Conservation (phyloP, 768 basidiomycete species). For the Ephemerocybe angulata region DNA sequence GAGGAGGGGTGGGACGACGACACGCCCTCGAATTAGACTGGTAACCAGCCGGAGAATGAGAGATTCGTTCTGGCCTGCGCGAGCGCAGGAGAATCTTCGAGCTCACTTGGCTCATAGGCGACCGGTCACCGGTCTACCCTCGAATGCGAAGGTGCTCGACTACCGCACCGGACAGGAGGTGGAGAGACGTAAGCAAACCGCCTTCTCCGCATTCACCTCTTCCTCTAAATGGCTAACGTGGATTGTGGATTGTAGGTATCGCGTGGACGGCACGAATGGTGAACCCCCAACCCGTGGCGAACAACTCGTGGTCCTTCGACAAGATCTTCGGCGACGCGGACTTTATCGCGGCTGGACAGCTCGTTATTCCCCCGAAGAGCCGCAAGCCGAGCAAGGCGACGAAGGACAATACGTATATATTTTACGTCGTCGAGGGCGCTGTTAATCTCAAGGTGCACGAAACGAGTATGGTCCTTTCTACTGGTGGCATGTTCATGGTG, state of each 20-base stretch:
- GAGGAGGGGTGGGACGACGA: conserved; percentile 86
- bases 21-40: too few species aligned
- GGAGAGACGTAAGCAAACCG: conserved; percentile 60
- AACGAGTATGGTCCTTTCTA: conserved; percentile 70
- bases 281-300: conserved; percentile 53
- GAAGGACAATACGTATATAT: conserved; percentile 80
- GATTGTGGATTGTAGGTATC: conserved; percentile 49
- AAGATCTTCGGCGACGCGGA: conserved; percentile 90
- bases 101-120: too few species aligned
- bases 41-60: too few species aligned
- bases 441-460: conserved; percentile 83
- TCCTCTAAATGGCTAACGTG: conserved; percentile 5
- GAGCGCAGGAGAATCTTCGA: too few species aligned
- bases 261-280: conserved; percentile 74
- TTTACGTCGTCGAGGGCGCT: conserved; percentile 81
- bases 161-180: conserved; percentile 60
- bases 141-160: conserved; percentile 64
- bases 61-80: too few species aligned
- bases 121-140: too few species aligned
- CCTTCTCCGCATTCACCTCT: background rate
- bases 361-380: conserved; percentile 75
- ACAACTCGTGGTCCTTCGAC: conserved; percentile 78
- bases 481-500: conserved; percentile 86
- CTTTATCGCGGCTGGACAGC: conserved; percentile 87
- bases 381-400: conserved; percentile 84